Evolutionary conservation across 208 protist species (phyloP).

Genomic region (Leishmania turanica): DNA sequence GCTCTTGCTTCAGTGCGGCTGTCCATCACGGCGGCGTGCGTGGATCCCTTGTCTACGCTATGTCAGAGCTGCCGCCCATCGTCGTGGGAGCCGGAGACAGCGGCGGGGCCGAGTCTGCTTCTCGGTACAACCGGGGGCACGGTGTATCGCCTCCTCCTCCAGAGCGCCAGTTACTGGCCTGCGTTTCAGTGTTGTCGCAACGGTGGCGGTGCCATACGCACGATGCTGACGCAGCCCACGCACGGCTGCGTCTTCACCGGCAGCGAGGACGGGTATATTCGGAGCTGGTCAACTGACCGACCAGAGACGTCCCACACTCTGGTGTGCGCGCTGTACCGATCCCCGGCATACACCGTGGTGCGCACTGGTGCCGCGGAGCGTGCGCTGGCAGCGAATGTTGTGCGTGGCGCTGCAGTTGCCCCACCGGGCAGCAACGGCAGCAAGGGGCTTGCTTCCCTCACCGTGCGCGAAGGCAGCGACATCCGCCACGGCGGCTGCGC

Average conservation of each 20-base stretch:
- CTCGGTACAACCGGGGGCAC: slow-evolving; percentile 40
- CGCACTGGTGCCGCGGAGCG: neutral
- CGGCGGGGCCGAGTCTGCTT: slow-evolving; percentile 39
- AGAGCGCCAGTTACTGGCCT: slow-evolving; percentile 19
- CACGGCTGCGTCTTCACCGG: slow-evolving; percentile 59
- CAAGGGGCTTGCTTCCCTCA: slow-evolving; percentile 7
- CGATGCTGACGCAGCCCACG: slow-evolving; percentile 48
- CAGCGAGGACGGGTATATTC: slow-evolving; percentile 66
- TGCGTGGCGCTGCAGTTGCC: neutral
- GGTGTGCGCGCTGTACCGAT: slow-evolving; percentile 34
- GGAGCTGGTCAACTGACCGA: slow-evolving; percentile 45
- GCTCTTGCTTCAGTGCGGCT: neutral
- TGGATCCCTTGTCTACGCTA: slow-evolving; percentile 38
- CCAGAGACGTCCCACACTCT: slow-evolving; percentile 49
- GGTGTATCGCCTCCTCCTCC: slow-evolving; percentile 35
- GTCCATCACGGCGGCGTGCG: slow-evolving; percentile 44
- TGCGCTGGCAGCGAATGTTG: neutral
- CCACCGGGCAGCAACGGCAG: neutral
- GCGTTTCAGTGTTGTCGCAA: slow-evolving; percentile 18
- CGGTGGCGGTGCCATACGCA: slow-evolving; percentile 23
- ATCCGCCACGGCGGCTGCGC: neutral
- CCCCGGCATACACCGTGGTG: slow-evolving; percentile 34
- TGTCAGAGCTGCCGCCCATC: slow-evolving; percentile 13
- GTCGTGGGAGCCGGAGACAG: slow-evolving; percentile 10
- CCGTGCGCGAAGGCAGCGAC: slow-evolving; percentile 5